These are phyloP conservation scores for Waltergamsia citrina DNA, from an alignment of 2,329 filamentous ascomycete species.

Conservation along the genomic window DNA sequence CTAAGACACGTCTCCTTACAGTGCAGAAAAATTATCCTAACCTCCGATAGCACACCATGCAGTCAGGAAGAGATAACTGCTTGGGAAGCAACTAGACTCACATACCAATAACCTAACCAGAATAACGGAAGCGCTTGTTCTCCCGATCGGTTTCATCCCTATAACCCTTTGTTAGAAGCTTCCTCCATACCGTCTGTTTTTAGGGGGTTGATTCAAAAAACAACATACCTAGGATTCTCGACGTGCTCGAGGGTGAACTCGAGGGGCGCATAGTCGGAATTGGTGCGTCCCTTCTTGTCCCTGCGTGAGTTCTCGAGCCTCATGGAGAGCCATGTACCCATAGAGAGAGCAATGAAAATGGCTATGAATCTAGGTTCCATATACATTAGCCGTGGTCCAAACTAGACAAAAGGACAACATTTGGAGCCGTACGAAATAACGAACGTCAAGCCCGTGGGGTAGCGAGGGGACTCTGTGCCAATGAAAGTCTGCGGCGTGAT, in stretches of 20 bases:
- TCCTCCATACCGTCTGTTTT: too few species aligned
- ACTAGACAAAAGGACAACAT: not conserved
- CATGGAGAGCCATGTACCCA: slow-evolving; percentile 1
- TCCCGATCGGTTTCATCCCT: slow-evolving; percentile 3
- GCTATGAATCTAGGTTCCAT: not conserved
- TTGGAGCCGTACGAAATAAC: slow-evolving; percentile 4
- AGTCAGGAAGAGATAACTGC: too few species aligned
- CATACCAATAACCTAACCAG: too few species aligned
- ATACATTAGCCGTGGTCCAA: not conserved
- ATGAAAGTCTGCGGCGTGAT: slow-evolving; percentile 6
- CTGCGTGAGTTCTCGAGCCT: slow-evolving; percentile 1
- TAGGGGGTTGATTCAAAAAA: not conserved
- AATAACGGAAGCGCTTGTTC: slow-evolving; percentile 4
- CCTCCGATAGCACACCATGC: too few species aligned
- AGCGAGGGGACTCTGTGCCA: slow-evolving; percentile 3
- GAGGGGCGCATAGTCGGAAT: not conserved
- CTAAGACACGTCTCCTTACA: too few species aligned
- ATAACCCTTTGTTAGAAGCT: not conserved
- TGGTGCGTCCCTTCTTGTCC: not conserved
- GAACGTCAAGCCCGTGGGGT: slow-evolving; percentile 5
- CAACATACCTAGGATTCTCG: not conserved
- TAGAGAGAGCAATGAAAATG: not conserved
- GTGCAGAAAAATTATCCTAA: too few species aligned
- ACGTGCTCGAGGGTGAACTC: not conserved
- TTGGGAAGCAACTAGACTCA: too few species aligned